phyloP scores from a whole-genome alignment of 805 yeast genomes.

The Candida loeiensis region DNA sequence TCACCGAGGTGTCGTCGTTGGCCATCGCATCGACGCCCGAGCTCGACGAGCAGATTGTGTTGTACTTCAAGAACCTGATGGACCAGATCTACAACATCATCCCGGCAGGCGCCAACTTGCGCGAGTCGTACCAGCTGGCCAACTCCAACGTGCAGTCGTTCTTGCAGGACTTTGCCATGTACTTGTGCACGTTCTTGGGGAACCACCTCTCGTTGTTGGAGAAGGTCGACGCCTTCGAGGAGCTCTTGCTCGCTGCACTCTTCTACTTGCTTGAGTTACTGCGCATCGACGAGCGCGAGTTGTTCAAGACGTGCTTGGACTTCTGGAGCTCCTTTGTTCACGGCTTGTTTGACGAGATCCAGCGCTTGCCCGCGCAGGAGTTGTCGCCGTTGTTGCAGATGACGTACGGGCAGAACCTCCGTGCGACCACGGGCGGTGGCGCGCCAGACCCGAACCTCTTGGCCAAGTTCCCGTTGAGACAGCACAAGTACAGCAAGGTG shows the following conservation, averaged over 20 bases:
- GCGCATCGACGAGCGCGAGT: conserved; percentile 89
- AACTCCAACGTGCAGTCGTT: conserved; percentile 85
- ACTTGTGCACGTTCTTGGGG: conserved; percentile 76
- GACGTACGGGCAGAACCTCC: conserved; percentile 36
- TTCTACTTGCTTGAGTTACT: conserved; percentile 80
- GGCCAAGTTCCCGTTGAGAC: conserved; percentile 78
- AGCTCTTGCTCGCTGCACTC: conserved; percentile 67
- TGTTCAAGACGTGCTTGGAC: conserved; percentile 92
- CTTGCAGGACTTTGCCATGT: conserved; percentile 92
- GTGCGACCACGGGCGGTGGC: conserved; percentile 56
- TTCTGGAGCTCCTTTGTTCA: conserved; percentile 90
- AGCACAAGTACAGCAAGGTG: conserved; percentile 74
- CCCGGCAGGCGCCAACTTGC: conserved; percentile 71
- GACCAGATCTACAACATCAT: conserved; percentile 65
- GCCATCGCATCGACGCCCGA: conserved; percentile 56
- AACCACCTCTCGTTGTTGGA: conserved; percentile 70
- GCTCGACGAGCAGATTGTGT: conserved; percentile 53
- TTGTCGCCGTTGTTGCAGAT: conserved; percentile 76
- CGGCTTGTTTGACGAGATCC: conserved; percentile 80
- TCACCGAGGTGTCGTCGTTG: conserved; percentile 84
- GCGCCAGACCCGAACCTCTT: conserved; percentile 82
- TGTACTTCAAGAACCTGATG: conserved; percentile 70
- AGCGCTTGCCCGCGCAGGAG: conserved; percentile 68
- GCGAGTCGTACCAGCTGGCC: conserved; percentile 68
- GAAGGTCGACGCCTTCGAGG: conserved; percentile 48